phyloP scores from a whole-genome alignment of 1,284 basidiomycete genomes.

The Rugiboletus extremiorientalis region DNA sequence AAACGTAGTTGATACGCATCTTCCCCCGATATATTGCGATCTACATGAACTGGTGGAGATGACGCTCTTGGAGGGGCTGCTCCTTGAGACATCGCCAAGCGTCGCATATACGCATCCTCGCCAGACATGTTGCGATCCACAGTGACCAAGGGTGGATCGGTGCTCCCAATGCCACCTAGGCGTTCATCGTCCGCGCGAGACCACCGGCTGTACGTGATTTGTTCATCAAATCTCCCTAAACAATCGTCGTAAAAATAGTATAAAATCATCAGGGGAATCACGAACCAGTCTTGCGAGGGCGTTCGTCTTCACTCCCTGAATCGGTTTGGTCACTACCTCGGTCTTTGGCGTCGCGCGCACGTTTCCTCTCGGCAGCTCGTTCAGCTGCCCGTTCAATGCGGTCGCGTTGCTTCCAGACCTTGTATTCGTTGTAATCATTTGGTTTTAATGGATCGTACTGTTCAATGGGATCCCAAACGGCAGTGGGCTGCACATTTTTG shows the following conservation, averaged over 20 bases:
- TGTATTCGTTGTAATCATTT: constrained; percentile 86
- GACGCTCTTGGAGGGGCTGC: constrained; percentile 14
- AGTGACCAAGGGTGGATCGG: constrained; percentile 27
- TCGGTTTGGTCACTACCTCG: constrained; percentile 66
- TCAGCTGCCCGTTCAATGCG: constrained; percentile 67
- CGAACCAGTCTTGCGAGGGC: constrained; percentile 70
- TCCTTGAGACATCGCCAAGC: constrained; percentile 49
- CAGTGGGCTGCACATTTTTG: constrained; percentile 51
- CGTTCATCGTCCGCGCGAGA: constrained; percentile 50
- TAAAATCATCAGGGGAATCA: not conserved
- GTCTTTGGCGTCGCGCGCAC: constrained; percentile 49
- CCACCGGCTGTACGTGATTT: constrained; percentile 48
- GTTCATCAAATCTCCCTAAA: constrained; percentile 58
- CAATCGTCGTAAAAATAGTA: constrained; percentile 1
- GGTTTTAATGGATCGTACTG: constrained; percentile 78
- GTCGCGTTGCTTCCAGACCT: constrained; percentile 72
- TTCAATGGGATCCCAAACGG: constrained; percentile 75
- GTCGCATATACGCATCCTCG: constrained; percentile 59
- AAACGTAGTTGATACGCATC: constrained; percentile 64
- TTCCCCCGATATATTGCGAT: constrained; percentile 52
- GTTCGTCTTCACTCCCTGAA: constrained; percentile 66
- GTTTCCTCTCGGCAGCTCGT: constrained; percentile 59
- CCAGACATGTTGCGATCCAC: constrained; percentile 45
- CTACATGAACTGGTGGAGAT: constrained; percentile 31
- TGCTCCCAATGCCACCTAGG: constrained; percentile 30